A percentile compares a stretch with the other conserved stretches of the same genome.
Conservation (phyloP, 1,284 basidiomycete species). For the Rhodotorula glutinis region DNA sequence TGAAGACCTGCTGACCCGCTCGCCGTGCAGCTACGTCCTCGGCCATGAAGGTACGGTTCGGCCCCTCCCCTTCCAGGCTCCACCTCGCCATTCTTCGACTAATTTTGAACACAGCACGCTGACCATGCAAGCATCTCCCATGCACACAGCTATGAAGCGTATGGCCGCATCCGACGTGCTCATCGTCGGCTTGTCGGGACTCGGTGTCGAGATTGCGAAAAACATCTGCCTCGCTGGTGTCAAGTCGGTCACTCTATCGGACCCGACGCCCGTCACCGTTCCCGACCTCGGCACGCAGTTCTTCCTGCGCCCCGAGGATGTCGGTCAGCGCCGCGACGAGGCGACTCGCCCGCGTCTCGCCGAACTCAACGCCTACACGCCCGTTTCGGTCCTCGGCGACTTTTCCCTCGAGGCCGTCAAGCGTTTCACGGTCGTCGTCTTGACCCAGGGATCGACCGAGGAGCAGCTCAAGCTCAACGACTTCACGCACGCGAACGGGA, state of each 20-base stretch:
- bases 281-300: slow-evolving; percentile 95
- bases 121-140: not conserved
- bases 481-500: slow-evolving; percentile 81
- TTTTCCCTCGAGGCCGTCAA: slow-evolving; percentile 74
- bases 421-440: slow-evolving; percentile 74
- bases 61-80: not conserved
- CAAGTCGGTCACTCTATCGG: slow-evolving; percentile 94
- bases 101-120: not conserved
- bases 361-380: slow-evolving; percentile 95
- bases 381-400: slow-evolving; percentile 72
- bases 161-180: slow-evolving; percentile 97
- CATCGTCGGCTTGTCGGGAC: slow-evolving; percentile 85
- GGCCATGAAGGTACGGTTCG: slow-evolving; percentile 78
- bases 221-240: slow-evolving; percentile 94
- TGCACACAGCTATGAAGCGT: slow-evolving; percentile 81
- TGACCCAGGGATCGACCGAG: slow-evolving; percentile 70
- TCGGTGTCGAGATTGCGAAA: slow-evolving; percentile 98
- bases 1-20: not conserved
- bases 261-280: slow-evolving; percentile 80
- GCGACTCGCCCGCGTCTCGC: slow-evolving; percentile 85
- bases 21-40: slow-evolving; percentile 72
- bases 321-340: slow-evolving; percentile 81
- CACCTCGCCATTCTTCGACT: not conserved
- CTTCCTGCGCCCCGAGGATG: slow-evolving; percentile 83
- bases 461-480: slow-evolving; percentile 95